Evolutionary conservation across 805 yeast genomes (phyloP).

Genomic region (Brettanomyces bruxellensis): DNA sequence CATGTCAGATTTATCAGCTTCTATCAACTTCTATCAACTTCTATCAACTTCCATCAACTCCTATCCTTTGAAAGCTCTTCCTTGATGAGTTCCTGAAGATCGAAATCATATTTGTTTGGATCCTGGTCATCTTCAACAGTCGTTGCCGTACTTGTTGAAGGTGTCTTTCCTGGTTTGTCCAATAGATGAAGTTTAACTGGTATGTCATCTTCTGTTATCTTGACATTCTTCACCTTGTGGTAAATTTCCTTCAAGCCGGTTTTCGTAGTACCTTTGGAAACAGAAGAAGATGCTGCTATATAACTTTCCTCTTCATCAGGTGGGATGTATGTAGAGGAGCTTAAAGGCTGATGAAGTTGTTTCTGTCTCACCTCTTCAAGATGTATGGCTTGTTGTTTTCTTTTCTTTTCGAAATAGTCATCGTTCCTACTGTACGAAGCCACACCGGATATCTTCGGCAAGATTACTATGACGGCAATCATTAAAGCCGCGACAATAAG

Average conservation of each 20-base stretch:
- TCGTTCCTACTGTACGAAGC: slow-evolving; percentile 21
- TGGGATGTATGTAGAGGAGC: slow-evolving; percentile 17
- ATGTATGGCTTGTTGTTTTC: slow-evolving; percentile 2
- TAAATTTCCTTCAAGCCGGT: slow-evolving; percentile 10
- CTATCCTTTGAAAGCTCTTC: slow-evolving; percentile 23
- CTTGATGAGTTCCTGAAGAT: slow-evolving; percentile 36
- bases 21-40: no score
- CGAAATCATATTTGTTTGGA: slow-evolving; percentile 39
- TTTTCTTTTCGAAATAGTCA: slow-evolving; percentile 11
- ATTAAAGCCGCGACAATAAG: slow-evolving; percentile 12
- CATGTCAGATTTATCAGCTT: no score
- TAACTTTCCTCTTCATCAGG: slow-evolving; percentile 21
- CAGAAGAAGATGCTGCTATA: not conserved
- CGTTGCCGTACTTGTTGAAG: not conserved
- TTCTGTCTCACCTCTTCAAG: not conserved
- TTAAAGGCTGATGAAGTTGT: slow-evolving; percentile 1
- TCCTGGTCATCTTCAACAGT: slow-evolving; percentile 17
- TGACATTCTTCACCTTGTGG: slow-evolving; percentile 12
- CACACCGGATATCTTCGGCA: slow-evolving; percentile 21
- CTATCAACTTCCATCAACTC: not conserved
- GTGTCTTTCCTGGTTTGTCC: slow-evolving; percentile 1
- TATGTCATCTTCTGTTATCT: slow-evolving; percentile 20
- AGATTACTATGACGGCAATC: slow-evolving; percentile 13
- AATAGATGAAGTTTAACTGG: slow-evolving; percentile 21
- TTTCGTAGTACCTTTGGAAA: not conserved